Evolutionary conservation across 2,329 filamentous ascomycete species (phyloP), one percentile per base, ranked within the genome.

Genomic region (Cladophialophora bantiana): DNA sequence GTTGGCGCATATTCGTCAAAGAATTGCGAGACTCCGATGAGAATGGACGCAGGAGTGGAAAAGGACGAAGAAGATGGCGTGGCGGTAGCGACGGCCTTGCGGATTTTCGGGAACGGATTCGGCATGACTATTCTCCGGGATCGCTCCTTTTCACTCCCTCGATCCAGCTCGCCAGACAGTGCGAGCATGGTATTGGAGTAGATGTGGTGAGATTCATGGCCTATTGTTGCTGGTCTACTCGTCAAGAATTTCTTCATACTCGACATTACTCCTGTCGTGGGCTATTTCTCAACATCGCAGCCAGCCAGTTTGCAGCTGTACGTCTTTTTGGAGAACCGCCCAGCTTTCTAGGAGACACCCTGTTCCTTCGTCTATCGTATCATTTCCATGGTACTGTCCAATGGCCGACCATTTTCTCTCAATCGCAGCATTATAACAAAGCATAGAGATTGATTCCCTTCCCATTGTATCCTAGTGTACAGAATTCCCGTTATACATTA

Each of bases 401-500:
- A 26, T 26, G 2, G 26, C 26, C 26, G 26, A 26, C 26, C 26
- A 26, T 26, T 26, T 26, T 26, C 26, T 26, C 45, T 3, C 9
- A 10, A 10, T 26, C 45, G 18, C 18, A 26, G 45, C 45, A 50
- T 26, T 10, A 50, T 20, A 50, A 18, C 45, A 45, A 31, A 40
- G 10, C 36, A 54, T 36, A 13, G 53, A 31, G 34, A 18, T 45
- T 48, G 31, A 18, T 20, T 48, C 10, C 42, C 18, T 57, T 9
- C 32, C 34, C 13, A 10, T 50, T 38, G 54, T 38, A 38, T n/a
- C 54, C 56, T 50, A 50, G 18, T 50, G 45, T 50, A 50, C 45
- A 38, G 26, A 50, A 20, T 26, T 50, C 26, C 18, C 45, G 18
- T 50, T 50, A 50, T 50, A 50, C 45, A 50, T 50, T 13, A 50